Percentiles rank a stretch among this genome's conserved stretches.
These are phyloP conservation scores for Amanita pseudoporphyria DNA, from an alignment of 768 basidiomycete genomes.

Conservation along the genomic window DNA sequence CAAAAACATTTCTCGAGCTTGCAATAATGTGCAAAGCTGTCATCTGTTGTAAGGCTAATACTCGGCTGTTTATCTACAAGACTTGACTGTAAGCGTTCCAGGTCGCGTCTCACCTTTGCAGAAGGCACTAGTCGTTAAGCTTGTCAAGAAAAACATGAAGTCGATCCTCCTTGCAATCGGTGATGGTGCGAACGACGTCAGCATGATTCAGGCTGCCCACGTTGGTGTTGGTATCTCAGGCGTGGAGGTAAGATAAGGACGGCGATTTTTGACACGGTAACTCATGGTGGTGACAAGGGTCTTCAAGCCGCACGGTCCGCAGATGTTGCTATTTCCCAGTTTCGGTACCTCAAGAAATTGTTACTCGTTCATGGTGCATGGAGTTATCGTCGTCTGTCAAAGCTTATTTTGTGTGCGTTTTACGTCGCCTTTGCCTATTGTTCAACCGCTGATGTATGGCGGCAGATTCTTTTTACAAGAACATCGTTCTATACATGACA, in stretches of 20 bases:
- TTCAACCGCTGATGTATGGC: constrained; percentile 6
- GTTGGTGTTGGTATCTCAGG: constrained; percentile 97
- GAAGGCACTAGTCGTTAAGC: constrained; percentile 94
- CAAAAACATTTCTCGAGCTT: constrained; percentile 85
- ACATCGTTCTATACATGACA: constrained; percentile 96
- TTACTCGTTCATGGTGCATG: constrained; percentile 96
- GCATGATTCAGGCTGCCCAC: constrained; percentile 99
- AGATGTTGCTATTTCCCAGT: constrained; percentile 97
- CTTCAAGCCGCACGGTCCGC: constrained; percentile 97
- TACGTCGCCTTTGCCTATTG: too few relatives aligned
- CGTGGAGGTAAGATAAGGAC: constrained; percentile 57
- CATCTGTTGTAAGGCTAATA: constrained; percentile 73
- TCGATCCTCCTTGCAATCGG: constrained; percentile 94
- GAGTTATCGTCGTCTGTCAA: constrained; percentile 94
- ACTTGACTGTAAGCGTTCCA: constrained; percentile 18
- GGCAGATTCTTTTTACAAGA: constrained; percentile 97
- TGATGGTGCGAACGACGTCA: constrained; percentile 97
- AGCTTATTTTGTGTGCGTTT: constrained; percentile 80
- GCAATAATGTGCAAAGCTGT: constrained; percentile 99
- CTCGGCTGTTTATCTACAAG: background rate
- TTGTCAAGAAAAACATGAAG: constrained; percentile 96
- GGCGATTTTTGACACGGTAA: background rate
- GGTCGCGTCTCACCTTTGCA: constrained; percentile 97
- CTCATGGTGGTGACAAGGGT: constrained; percentile 41
- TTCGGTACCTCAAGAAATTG: constrained; percentile 90